Evolutionary conservation across 2,329 filamentous ascomycete species (phyloP).

Genomic region (Xylariales sp.): DNA sequence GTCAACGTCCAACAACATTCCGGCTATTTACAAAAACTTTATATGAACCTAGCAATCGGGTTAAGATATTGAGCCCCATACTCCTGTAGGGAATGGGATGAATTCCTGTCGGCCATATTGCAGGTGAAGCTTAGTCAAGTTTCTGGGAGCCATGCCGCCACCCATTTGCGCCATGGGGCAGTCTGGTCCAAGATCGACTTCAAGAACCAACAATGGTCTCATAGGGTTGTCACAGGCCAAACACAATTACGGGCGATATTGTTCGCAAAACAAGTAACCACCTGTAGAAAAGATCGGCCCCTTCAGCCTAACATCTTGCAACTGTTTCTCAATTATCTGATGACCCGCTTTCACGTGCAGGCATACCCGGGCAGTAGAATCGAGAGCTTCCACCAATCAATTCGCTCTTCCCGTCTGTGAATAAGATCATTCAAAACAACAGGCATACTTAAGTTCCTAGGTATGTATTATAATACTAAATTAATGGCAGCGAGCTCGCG

Average conservation of each 20-base stretch:
- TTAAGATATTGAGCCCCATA: neutral
- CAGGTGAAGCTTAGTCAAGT: slow-evolving; percentile 6
- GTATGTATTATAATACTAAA: too few species aligned
- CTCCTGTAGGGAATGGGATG: neutral
- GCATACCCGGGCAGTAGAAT: neutral
- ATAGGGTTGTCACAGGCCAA: neutral
- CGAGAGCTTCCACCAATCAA: slow-evolving; percentile 26
- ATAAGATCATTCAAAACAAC: neutral
- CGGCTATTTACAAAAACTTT: neutral
- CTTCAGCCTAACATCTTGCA: neutral
- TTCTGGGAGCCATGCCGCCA: neutral
- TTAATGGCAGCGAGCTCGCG: neutral
- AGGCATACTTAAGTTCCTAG: too few species aligned
- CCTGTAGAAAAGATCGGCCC: neutral
- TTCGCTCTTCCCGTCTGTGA: neutral
- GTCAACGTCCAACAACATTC: slow-evolving; percentile 32
- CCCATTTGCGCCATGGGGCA: neutral
- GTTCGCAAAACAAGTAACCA: neutral
- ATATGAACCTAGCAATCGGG: neutral
- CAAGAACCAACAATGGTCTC: neutral
- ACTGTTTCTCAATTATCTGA: neutral
- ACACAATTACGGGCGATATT: neutral
- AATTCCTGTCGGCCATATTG: neutral
- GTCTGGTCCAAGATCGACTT: neutral
- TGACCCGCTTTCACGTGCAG: neutral